These are phyloP conservation scores for Ochetophila trinervis DNA, from an alignment of 306 rosid species.

Conservation along the genomic window DNA sequence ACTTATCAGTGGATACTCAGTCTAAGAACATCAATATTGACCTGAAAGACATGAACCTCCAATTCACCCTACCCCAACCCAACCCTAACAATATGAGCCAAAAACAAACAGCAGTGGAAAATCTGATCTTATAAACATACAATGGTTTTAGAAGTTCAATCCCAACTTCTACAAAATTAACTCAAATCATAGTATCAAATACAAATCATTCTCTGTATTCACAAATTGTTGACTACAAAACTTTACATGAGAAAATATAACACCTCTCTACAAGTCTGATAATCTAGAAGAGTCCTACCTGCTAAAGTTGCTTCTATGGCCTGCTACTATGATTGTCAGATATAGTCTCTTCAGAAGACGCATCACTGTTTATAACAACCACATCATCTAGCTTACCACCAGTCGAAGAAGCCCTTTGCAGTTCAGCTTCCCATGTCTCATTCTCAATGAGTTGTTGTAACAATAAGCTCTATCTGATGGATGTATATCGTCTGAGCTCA, in stretches of 20 bases:
- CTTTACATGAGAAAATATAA: constrained; percentile 23
- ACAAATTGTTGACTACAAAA: constrained; percentile 28
- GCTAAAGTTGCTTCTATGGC: constrained; percentile 30
- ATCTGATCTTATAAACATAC: background rate
- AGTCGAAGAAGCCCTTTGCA: constrained; percentile 25
- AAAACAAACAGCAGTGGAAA: no score
- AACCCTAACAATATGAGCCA: no score
- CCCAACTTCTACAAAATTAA: background rate
- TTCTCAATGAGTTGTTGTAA: constrained; percentile 31
- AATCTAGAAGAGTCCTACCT: constrained; percentile 12
- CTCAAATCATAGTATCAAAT: constrained; percentile 7
- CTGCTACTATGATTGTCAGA: constrained; percentile 48
- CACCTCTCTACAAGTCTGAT: constrained; percentile 20
- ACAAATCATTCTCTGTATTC: constrained; percentile 7
- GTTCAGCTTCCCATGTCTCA: constrained; percentile 33
- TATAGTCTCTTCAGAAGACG: constrained; percentile 70
- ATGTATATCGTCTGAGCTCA: constrained; percentile 19
- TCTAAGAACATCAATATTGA: no score
- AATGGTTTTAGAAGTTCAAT: background rate
- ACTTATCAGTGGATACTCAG: no score
- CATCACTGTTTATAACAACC: constrained; percentile 53
- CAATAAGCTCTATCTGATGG: constrained; percentile 29
- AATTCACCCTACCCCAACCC: no score
- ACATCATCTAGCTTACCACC: constrained; percentile 29
- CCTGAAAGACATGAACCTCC: no score